phyloP scores from a whole-genome alignment of 1,284 basidiomycete species.

The Ustilago lituana region DNA sequence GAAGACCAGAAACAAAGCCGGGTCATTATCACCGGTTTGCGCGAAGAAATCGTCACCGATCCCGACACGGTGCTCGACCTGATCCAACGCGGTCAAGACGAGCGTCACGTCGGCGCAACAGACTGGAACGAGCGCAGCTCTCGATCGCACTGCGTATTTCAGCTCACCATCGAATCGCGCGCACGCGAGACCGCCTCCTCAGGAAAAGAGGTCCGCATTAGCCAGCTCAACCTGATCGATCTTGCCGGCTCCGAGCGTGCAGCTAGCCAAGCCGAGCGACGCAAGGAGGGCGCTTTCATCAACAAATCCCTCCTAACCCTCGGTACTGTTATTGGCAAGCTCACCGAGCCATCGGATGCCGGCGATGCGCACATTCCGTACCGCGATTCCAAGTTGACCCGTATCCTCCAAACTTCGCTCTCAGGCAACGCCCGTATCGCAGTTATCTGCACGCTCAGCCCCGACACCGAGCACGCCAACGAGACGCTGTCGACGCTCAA shows the following conservation, averaged over 20 bases:
- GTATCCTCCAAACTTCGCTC: conserved; percentile 72
- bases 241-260: conserved; percentile 73
- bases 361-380: conserved; percentile 70
- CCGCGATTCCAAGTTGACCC: conserved; percentile 72
- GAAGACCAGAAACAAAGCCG: conserved; percentile 68
- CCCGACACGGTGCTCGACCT: conserved; percentile 72
- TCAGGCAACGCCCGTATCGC: conserved; percentile 72
- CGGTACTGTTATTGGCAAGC: conserved; percentile 72
- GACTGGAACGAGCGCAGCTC: conserved; percentile 97
- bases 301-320: conserved; percentile 69
- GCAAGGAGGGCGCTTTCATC: conserved; percentile 70
- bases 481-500: conserved; percentile 73
- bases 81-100: conserved; percentile 83
- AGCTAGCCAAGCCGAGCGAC: conserved; percentile 70
- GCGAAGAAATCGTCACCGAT: conserved; percentile 71
- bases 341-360: conserved; percentile 68
- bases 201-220: conserved; percentile 57
- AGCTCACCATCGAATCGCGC: conserved; percentile 69
- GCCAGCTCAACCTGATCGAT: conserved; percentile 71
- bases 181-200: not conserved
- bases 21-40: conserved; percentile 70
- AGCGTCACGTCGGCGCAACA: conserved; percentile 88
- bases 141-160: conserved; percentile 83
- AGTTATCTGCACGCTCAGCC: conserved; percentile 72
- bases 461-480: conserved; percentile 70